A percentile compares a stretch with the other conserved stretches of the same genome.
These are phyloP conservation scores for Microbotryum lychnidis-dioicae DNA, from an alignment of 1,284 basidiomycete genomes.

Conservation along the genomic window DNA sequence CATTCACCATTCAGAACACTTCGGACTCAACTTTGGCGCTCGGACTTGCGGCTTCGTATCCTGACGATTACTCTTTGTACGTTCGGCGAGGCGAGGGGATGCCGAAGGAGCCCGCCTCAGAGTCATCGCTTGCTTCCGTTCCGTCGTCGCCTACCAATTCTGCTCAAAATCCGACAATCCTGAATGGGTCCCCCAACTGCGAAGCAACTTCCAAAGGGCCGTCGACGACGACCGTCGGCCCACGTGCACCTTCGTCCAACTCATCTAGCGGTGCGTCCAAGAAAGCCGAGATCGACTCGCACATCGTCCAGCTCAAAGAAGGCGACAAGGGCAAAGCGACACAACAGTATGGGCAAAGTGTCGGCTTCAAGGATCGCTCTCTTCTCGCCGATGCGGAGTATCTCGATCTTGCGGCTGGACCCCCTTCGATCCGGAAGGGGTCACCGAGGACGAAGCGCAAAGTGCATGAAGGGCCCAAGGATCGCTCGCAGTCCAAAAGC, in stretches of 20 bases:
- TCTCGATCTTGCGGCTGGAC: slow-evolving; percentile 45
- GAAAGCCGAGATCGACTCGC: slow-evolving; percentile 31
- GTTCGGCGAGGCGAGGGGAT: slow-evolving; percentile 32
- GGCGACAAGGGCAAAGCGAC: slow-evolving; percentile 45
- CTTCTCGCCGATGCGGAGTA: slow-evolving; percentile 44
- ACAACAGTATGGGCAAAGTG: slow-evolving; percentile 42
- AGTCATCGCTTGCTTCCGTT: slow-evolving; percentile 8
- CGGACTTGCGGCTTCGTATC: slow-evolving; percentile 45
- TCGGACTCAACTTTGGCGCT: slow-evolving; percentile 39
- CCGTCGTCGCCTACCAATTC: background rate
- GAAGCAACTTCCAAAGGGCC: slow-evolving; percentile 40
- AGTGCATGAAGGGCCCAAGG: no score
- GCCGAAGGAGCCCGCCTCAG: slow-evolving; percentile 15
- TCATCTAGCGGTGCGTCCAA: slow-evolving; percentile 3
- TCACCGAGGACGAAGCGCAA: no score
- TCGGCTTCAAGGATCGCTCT: slow-evolving; percentile 45
- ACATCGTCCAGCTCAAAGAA: slow-evolving; percentile 43
- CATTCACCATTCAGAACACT: slow-evolving; percentile 45
- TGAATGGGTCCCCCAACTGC: slow-evolving; percentile 4
- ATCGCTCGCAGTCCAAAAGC: no score
- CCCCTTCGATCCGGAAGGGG: no score
- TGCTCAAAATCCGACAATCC: background rate
- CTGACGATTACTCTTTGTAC: slow-evolving; percentile 47
- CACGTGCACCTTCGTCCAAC: slow-evolving; percentile 6
- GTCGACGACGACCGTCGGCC: slow-evolving; percentile 34